Evolutionary conservation across 192 early-diverging fungal species (phyloP).

Genomic region (Borealophlyctis nickersoniae): DNA sequence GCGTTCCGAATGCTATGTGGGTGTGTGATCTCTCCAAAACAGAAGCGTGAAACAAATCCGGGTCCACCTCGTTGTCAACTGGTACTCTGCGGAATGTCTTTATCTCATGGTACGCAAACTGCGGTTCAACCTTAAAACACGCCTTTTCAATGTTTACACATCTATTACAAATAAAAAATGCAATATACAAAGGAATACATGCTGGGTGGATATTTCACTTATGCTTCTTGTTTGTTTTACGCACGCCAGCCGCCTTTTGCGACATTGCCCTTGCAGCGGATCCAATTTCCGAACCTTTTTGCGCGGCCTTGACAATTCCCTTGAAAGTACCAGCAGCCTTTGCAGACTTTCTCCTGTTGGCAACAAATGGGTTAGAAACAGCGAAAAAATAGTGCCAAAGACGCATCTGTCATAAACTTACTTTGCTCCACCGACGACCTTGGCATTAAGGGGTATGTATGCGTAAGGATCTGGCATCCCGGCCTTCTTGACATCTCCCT

Average conservation of each 20-base stretch:
- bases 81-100: no score
- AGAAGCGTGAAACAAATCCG: no score
- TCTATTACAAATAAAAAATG: no score
- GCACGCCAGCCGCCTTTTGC: slow-evolving; percentile 17
- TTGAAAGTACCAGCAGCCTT: slow-evolving; percentile 41
- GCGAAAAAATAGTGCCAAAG: neutral
- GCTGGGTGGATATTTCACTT: no score
- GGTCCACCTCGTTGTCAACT: no score
- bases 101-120: no score
- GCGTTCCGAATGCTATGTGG: no score
- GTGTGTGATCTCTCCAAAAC: no score
- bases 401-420: slow-evolving; percentile 4
- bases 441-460: slow-evolving; percentile 85
- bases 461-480: slow-evolving; percentile 89
- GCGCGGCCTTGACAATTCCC: slow-evolving; percentile 43
- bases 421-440: slow-evolving; percentile 54
- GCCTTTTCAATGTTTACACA: no score
- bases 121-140: no score
- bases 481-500: slow-evolving; percentile 88
- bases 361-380: slow-evolving; percentile 10
- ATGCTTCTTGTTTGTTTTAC: slow-evolving; percentile 47
- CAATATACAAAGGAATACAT: no score
- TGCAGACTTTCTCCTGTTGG: slow-evolving; percentile 31
- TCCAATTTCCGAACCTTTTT: slow-evolving; percentile 25
- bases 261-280: neutral